Percentiles rank a stretch among this genome's conserved stretches.
These are phyloP conservation scores for Saitozyma podzolica DNA, from an alignment of 768 basidiomycete species.

Conservation along the genomic window DNA sequence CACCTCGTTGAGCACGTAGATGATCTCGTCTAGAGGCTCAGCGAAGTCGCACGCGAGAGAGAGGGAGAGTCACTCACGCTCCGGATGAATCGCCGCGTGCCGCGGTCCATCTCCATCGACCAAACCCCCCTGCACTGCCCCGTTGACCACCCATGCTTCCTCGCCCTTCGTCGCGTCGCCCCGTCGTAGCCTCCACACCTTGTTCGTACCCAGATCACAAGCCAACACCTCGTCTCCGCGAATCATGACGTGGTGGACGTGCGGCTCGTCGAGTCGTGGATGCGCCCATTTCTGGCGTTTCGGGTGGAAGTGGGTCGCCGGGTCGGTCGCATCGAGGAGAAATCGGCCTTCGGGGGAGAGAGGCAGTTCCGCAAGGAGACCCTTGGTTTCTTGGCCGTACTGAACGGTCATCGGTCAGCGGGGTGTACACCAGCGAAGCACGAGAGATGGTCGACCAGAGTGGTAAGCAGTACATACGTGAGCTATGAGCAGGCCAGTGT, in stretches of 20 bases:
- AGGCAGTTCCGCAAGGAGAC: not conserved
- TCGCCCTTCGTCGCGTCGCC: not conserved
- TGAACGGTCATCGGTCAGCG: not conserved
- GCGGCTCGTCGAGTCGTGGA: conserved; percentile 9
- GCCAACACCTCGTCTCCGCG: conserved; percentile 2
- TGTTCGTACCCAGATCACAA: conserved; percentile 4
- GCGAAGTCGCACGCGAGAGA: not conserved
- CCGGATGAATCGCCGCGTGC: conserved; percentile 11
- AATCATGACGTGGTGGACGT: conserved; percentile 9
- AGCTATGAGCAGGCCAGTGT: conserved; percentile 5
- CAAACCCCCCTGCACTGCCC: conserved; percentile 1
- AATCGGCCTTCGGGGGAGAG: conserved; percentile 1
- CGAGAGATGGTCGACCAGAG: not conserved
- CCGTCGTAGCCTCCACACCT: not conserved
- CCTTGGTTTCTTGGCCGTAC: conserved; percentile 5
- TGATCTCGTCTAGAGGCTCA: not conserved
- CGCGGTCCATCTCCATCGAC: conserved; percentile 11
- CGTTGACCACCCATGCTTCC: not conserved
- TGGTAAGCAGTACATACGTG: conserved; percentile 7
- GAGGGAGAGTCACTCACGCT: not conserved
- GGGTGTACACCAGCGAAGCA: not conserved
- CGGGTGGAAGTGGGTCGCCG: not conserved
- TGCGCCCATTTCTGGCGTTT: not conserved
- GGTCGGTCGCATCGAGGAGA: not conserved
- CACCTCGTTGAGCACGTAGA: conserved; percentile 15